Conservation (phyloP, 805 yeast genomes). For the Barnettozyma pratensis region DNA sequence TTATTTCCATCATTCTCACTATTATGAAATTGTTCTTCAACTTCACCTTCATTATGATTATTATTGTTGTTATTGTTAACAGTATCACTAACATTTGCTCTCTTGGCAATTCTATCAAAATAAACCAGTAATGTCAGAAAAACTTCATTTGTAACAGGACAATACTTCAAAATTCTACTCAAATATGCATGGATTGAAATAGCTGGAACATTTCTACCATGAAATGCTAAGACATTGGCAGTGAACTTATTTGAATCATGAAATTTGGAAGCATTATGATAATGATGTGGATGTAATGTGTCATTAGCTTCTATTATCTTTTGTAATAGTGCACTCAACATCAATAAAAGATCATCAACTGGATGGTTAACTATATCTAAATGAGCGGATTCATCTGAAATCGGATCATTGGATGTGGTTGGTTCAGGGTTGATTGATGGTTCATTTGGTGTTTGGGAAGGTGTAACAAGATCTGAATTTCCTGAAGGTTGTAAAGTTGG, state of each 20-base stretch:
- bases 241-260: conserved; percentile 41
- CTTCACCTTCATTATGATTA: conserved; percentile 17
- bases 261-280: conserved; percentile 25
- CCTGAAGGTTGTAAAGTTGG: neutral
- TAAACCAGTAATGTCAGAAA: conserved; percentile 85
- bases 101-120: conserved; percentile 88
- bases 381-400: conserved; percentile 9
- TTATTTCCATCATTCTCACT: conserved; percentile 1
- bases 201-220: conserved; percentile 96
- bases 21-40: conserved; percentile 11
- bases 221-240: conserved; percentile 80
- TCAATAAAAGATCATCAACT: conserved; percentile 69
- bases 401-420: too few relatives aligned
- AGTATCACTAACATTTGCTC: conserved; percentile 60
- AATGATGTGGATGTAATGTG: conserved; percentile 57
- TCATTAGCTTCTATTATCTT: conserved; percentile 91
- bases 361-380: conserved; percentile 73
- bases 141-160: conserved; percentile 98
- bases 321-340: conserved; percentile 81
- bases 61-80: conserved; percentile 28
- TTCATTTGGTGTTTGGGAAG: too few relatives aligned
- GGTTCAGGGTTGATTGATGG: too few relatives aligned
- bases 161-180: conserved; percentile 86
- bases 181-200: conserved; percentile 86
- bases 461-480: neutral